Percentiles rank a stretch among this genome's conserved stretches.
phyloP scores from a whole-genome alignment of 495 filamentous ascomycete species.

The Polyplosphaeria fusca region DNA sequence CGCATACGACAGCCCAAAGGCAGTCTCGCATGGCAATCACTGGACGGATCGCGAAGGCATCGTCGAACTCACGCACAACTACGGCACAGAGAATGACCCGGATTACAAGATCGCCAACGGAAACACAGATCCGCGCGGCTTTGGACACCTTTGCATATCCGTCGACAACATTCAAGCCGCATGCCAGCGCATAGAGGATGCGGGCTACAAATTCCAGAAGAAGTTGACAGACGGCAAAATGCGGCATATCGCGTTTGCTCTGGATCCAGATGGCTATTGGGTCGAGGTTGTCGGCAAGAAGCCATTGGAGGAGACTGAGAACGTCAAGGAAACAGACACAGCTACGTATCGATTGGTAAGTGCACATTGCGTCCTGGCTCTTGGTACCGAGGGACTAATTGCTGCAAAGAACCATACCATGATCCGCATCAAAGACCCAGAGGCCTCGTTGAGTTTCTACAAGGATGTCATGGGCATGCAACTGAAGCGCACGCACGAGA shows the following conservation, averaged over 20 bases:
- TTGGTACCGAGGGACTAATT: neutral
- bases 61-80: slow-evolving; percentile 94
- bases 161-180: slow-evolving; percentile 90
- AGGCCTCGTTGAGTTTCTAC: slow-evolving; percentile 85
- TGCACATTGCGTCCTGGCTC: no score
- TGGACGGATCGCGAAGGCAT: slow-evolving; percentile 84
- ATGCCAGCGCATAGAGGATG: slow-evolving; percentile 82
- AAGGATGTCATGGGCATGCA: slow-evolving; percentile 86
- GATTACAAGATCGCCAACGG: slow-evolving; percentile 82
- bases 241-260: slow-evolving; percentile 83
- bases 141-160: slow-evolving; percentile 83
- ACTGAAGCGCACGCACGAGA: slow-evolving; percentile 68
- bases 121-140: slow-evolving; percentile 83
- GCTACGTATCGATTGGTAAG: slow-evolving; percentile 53
- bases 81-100: slow-evolving; percentile 86
- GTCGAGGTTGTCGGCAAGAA: slow-evolving; percentile 46
- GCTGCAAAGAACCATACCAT: slow-evolving; percentile 77
- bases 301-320: slow-evolving; percentile 50
- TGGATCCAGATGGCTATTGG: slow-evolving; percentile 93
- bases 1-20: slow-evolving; percentile 64
- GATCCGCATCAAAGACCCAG: slow-evolving; percentile 88
- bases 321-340: slow-evolving; percentile 53
- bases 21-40: slow-evolving; percentile 57
- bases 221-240: slow-evolving; percentile 83
- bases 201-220: slow-evolving; percentile 92